A percentile compares a stretch with the other conserved stretches of the same genome.
Evolutionary conservation across 2,329 filamentous ascomycete species (phyloP).

Genomic region (Diaporthe citriasiana): DNA sequence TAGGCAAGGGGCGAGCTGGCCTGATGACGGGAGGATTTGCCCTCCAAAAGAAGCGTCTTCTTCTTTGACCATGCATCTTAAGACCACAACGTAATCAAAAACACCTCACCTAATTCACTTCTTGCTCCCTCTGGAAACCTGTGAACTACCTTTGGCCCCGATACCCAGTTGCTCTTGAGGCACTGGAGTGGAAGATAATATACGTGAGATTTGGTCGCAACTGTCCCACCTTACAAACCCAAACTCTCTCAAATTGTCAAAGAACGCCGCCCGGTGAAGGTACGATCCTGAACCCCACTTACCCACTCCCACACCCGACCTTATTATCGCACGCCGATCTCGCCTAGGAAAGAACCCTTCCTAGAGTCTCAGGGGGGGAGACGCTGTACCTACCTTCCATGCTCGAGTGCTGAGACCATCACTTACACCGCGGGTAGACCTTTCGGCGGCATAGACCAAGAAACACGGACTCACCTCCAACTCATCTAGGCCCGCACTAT

Average conservation of each 20-base stretch:
- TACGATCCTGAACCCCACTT: slow-evolving; percentile 41
- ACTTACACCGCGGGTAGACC: slow-evolving; percentile 23
- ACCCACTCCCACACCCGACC: slow-evolving; percentile 35
- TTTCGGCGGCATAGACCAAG: slow-evolving; percentile 7
- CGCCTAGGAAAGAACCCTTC: slow-evolving; percentile 35
- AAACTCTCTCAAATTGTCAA: background rate
- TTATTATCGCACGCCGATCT: slow-evolving; percentile 40
- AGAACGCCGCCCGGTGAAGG: slow-evolving; percentile 25
- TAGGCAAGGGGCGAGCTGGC: slow-evolving; percentile 18
- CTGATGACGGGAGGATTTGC: slow-evolving; percentile 33
- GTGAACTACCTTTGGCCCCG: background rate
- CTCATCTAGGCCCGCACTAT: background rate
- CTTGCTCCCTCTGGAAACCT: background rate
- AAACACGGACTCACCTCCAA: background rate
- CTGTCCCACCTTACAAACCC: slow-evolving; percentile 9
- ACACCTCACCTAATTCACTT: background rate
- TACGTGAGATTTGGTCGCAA: background rate
- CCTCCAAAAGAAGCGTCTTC: background rate
- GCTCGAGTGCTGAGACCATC: slow-evolving; percentile 2
- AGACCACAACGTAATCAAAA: slow-evolving; percentile 18
- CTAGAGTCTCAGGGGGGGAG: slow-evolving; percentile 23
- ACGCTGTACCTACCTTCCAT: background rate
- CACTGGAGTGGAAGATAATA: background rate
- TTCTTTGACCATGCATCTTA: background rate
- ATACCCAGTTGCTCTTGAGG: background rate